These are phyloP conservation scores for Acarospora socialis DNA, from an alignment of 2,329 filamentous ascomycete genomes.

Conservation along the genomic window DNA sequence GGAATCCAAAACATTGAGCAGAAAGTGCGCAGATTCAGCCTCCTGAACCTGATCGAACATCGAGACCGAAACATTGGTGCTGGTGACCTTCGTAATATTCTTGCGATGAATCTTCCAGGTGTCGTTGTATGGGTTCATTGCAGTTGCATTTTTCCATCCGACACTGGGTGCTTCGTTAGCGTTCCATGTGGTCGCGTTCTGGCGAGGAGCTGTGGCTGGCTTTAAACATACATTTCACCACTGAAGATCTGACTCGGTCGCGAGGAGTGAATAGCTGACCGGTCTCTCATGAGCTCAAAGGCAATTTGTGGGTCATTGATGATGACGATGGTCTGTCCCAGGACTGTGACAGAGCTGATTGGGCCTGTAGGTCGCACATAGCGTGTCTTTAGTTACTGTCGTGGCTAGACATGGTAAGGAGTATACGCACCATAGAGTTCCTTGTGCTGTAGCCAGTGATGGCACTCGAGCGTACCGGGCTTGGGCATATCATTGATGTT, in stretches of 20 bases:
- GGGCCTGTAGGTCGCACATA: conserved; percentile 16
- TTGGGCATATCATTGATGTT: conserved; percentile 37
- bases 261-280: conserved; percentile 20
- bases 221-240: conserved; percentile 27
- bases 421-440: conserved; percentile 23
- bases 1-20: conserved; percentile 28
- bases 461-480: conserved; percentile 23
- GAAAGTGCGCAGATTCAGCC: conserved; percentile 29
- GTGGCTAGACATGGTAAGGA: background rate
- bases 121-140: conserved; percentile 24
- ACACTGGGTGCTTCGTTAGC: conserved; percentile 14
- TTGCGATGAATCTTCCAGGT: conserved; percentile 31
- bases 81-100: conserved; percentile 31
- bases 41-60: conserved; percentile 32
- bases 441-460: conserved; percentile 32
- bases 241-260: conserved; percentile 21
- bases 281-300: conserved; percentile 23
- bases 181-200: background rate
- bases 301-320: conserved; percentile 22
- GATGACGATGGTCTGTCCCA: conserved; percentile 26
- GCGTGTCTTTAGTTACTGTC: background rate
- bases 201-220: too few species aligned
- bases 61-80: conserved; percentile 26
- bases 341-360: conserved; percentile 25
- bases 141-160: conserved; percentile 27